Conservation (phyloP, 305 asterid genomes). For the Fraxinus paxiana region DNA sequence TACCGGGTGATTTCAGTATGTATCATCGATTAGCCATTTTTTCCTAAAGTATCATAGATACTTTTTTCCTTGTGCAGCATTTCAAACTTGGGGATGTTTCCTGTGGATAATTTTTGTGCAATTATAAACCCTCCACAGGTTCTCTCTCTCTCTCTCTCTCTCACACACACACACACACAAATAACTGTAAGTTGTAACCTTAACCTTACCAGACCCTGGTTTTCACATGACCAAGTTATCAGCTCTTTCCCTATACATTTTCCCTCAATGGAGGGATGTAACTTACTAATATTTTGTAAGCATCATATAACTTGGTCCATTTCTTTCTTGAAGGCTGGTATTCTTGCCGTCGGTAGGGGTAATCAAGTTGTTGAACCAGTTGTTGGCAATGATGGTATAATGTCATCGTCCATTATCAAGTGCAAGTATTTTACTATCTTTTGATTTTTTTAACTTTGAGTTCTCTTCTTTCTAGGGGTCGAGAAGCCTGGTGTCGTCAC, state of each 20-base stretch:
- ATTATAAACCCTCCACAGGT: slow-evolving; percentile 98
- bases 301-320: not conserved
- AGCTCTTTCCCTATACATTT: not conserved
- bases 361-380: slow-evolving; percentile 85
- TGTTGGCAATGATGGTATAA: slow-evolving; percentile 70
- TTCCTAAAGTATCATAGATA: slow-evolving; percentile 19
- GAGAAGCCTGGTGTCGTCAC: slow-evolving; percentile 73
- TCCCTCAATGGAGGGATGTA: not conserved
- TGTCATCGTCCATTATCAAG: slow-evolving; percentile 19
- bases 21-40: not conserved
- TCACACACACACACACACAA: not conserved
- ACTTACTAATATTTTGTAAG: not conserved
- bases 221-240: not conserved
- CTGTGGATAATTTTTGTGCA: slow-evolving; percentile 91
- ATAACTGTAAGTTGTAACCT: not conserved
- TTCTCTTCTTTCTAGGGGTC: slow-evolving; percentile 48
- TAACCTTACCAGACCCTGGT: not conserved
- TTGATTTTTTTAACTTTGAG: slow-evolving; percentile 19
- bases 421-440: slow-evolving; percentile 11
- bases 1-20: slow-evolving; percentile 5
- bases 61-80: slow-evolving; percentile 54
- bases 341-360: slow-evolving; percentile 96
- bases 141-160: slow-evolving; percentile 35
- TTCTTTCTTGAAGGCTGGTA: slow-evolving; percentile 73
- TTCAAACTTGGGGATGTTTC: slow-evolving; percentile 98